Conservation (phyloP, 2,329 filamentous ascomycete genomes). For the Neonectria punicea region DNA sequence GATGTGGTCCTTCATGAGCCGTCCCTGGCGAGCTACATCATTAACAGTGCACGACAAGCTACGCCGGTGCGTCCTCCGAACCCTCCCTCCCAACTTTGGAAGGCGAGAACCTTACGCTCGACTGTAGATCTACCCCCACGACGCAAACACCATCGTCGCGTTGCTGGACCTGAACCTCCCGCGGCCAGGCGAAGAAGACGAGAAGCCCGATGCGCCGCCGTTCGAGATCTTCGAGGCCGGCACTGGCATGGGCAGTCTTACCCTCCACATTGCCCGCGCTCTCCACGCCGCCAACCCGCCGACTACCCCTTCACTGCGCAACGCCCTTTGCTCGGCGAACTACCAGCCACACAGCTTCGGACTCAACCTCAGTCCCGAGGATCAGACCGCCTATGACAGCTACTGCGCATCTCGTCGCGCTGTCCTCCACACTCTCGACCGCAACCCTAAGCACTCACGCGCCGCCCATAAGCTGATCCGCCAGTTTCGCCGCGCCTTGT, state of each 20-base stretch:
- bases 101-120: background rate
- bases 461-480: constrained; percentile 73
- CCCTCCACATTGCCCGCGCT: constrained; percentile 78
- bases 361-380: constrained; percentile 44
- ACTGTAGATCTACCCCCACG: constrained; percentile 69
- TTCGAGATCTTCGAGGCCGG: constrained; percentile 86
- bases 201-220: constrained; percentile 52
- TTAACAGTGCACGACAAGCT: constrained; percentile 73
- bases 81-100: background rate
- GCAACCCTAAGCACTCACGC: constrained; percentile 68
- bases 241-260: constrained; percentile 85
- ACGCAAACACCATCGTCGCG: constrained; percentile 79
- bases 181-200: constrained; percentile 48
- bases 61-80: constrained; percentile 63
- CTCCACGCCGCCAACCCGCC: constrained; percentile 77
- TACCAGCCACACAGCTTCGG: constrained; percentile 32
- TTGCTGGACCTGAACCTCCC: constrained; percentile 78
- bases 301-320: constrained; percentile 55
- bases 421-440: constrained; percentile 80
- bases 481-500: constrained; percentile 76
- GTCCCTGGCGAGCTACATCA: constrained; percentile 78
- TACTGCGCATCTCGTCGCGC: constrained; percentile 68
- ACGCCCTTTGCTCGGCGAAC: constrained; percentile 40
- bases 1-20: constrained; percentile 70
- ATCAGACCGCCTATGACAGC: constrained; percentile 51